Conservation (phyloP, 495 filamentous ascomycete species). For the Amniculicola lignicola region DNA sequence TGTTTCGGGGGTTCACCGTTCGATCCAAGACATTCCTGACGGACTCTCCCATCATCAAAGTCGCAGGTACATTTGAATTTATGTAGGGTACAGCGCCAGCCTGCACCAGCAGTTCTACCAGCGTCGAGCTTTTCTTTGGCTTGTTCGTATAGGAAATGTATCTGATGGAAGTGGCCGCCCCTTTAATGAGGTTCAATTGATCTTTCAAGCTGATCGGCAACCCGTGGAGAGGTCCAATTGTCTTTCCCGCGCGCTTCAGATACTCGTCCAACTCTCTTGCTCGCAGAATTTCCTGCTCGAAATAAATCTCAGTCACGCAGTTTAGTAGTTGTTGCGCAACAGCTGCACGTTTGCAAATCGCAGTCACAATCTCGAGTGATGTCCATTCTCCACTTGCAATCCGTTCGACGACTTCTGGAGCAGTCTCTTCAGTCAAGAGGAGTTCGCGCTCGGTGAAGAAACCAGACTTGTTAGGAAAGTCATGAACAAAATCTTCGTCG, state of each 20-base stretch:
- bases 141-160: constrained; percentile 11
- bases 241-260: constrained; percentile 39
- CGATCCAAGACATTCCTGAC: constrained; percentile 9
- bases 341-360: constrained; percentile 50
- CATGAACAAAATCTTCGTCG: background rate
- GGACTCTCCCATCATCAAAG: constrained; percentile 4
- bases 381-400: background rate
- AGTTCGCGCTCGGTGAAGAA: background rate
- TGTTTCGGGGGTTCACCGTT: constrained; percentile 17
- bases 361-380: constrained; percentile 45
- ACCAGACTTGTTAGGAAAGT: background rate
- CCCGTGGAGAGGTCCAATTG: constrained; percentile 46
- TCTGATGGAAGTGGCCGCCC: constrained; percentile 31
- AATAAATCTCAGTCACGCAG: constrained; percentile 44
- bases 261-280: constrained; percentile 48
- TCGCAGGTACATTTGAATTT: constrained; percentile 10
- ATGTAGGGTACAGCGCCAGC: constrained; percentile 6
- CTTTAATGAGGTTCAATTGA: constrained; percentile 36
- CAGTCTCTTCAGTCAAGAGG: background rate
- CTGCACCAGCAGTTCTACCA: constrained; percentile 4
- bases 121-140: background rate
- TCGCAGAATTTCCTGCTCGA: constrained; percentile 43
- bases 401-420: background rate
- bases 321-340: constrained; percentile 46
- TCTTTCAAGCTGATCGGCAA: constrained; percentile 48